phyloP scores from a whole-genome alignment of 108 stramenopile species.

The Thalassiosira profunda region DNA sequence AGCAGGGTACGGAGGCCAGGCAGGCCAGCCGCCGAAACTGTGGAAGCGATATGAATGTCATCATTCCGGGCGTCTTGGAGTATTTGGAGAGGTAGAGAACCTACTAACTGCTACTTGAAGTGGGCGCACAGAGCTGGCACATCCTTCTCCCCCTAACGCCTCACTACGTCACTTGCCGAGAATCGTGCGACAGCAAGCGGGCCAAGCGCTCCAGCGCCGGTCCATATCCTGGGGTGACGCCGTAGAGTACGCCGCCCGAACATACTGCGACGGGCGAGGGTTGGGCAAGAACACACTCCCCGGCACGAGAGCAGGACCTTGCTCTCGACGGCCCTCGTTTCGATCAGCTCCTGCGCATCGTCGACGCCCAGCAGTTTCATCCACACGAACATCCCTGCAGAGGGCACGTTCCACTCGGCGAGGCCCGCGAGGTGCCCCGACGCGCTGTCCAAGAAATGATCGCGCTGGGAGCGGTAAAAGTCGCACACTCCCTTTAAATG shows the following conservation, averaged over 20 bases:
- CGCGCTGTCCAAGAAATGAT: conserved; percentile 24
- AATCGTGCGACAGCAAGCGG: too few relatives aligned
- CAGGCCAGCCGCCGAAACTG: too few relatives aligned
- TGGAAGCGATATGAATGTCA: too few relatives aligned
- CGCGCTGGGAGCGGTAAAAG: conserved; percentile 41
- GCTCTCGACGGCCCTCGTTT: conserved; percentile 23
- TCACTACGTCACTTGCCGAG: too few relatives aligned
- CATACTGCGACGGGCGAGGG: conserved; percentile 16
- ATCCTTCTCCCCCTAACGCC: too few relatives aligned
- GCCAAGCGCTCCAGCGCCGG: conserved; percentile 26
- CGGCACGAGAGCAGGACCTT: conserved; percentile 47
- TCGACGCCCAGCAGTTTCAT: conserved; percentile 32
- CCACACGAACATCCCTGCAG: conserved; percentile 71
- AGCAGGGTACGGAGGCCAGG: too few relatives aligned
- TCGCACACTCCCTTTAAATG: conserved; percentile 24
- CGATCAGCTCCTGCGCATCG: too few relatives aligned
- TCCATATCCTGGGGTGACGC: conserved; percentile 39
- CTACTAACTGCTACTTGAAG: too few relatives aligned
- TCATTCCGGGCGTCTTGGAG: too few relatives aligned
- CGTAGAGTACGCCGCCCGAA: conserved; percentile 29
- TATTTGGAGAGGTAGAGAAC: too few relatives aligned
- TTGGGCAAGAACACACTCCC: conserved; percentile 31
- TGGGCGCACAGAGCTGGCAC: too few relatives aligned
- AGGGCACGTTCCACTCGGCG: conserved; percentile 30
- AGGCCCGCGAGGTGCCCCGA: conserved; percentile 27